Evolutionary conservation across 805 yeast species (phyloP), one percentile per base, ranked within the genome.

Genomic region (Isabelozyma heimii): DNA sequence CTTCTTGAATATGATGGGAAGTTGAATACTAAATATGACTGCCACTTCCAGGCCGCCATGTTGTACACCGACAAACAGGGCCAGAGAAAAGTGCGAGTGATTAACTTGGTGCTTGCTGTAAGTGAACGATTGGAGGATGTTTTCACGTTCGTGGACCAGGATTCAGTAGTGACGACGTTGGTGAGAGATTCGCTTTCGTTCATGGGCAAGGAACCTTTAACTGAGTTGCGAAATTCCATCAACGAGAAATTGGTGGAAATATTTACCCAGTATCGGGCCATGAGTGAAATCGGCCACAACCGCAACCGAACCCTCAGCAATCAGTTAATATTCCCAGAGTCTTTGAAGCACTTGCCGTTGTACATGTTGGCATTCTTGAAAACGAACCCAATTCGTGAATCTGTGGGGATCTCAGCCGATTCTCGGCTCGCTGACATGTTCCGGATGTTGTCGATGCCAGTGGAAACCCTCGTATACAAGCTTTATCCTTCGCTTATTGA

Each of bases 1-100:
- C 76, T 89, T 46, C 82, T 92, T 58, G 77, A 77, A 43, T 87
- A 89, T 60, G 97, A 91, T 60, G 90, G 90, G 3, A 82, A 82
- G 51, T 72, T 90, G 33, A 81, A 84, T 49, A 74, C 87, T 1
- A 82, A 82, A 51, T 75, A 79, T 37, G 97, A 91, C 64, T 87
- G 89, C 17, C 94, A 90, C 64, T 89, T 92, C 73, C 99, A 94
- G 68, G 87, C 89, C 1, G 97, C 98, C 0, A 56, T 94, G 26
- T 71, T 94, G 47, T 92, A 91, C 63, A 91, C 97, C 0, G 87
- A 90, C 43, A 61, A 76, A 2, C 76, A 76, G 43, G 99, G 99
- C 17, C 68, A 76, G 8, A 75, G 97, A 55, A 85, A 89, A 57
- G 92, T 94, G 13, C 79, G 99, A 52, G 91, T 91, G n/a, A 79